Percentiles rank a stretch among this genome's conserved stretches.
These are phyloP conservation scores for Fusarium austroafricanum DNA, from an alignment of 2,329 filamentous ascomycete species.

Conservation along the genomic window DNA sequence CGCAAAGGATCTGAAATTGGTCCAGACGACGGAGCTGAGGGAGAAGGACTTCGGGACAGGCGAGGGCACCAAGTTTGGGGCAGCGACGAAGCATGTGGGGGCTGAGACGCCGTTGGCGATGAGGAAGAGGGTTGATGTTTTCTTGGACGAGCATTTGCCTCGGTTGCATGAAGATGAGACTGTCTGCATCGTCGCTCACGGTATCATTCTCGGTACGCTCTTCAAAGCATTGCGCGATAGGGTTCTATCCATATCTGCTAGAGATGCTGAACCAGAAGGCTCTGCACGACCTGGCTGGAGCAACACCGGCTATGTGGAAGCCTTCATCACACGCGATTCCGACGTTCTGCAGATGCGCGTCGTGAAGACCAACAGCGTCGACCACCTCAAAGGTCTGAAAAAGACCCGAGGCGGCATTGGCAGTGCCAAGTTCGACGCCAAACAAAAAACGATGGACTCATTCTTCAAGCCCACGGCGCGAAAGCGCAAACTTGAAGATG, in stretches of 20 bases:
- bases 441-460: slow-evolving; percentile 78
- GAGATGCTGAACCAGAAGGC: slow-evolving; percentile 20
- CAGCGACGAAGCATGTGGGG: slow-evolving; percentile 55
- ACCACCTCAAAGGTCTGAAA: slow-evolving; percentile 79
- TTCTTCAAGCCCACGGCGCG: slow-evolving; percentile 72
- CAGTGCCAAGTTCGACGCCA: slow-evolving; percentile 78
- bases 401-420: slow-evolving; percentile 87
- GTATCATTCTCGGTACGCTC: slow-evolving; percentile 79
- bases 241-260: slow-evolving; percentile 55
- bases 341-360: slow-evolving; percentile 57
- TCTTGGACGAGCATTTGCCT: slow-evolving; percentile 74
- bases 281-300: slow-evolving; percentile 56
- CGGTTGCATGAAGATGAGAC: slow-evolving; percentile 47
- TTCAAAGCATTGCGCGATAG: slow-evolving; percentile 71
- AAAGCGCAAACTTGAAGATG: slow-evolving; percentile 46
- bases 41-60: slow-evolving; percentile 81
- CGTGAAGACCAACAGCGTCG: slow-evolving; percentile 72
- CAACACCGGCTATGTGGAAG: slow-evolving; percentile 64
- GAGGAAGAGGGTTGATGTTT: slow-evolving; percentile 70
- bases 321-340: slow-evolving; percentile 32
- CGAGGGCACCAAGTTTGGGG: slow-evolving; percentile 72
- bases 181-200: slow-evolving; percentile 76
- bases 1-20: slow-evolving; percentile 30
- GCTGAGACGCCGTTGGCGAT: slow-evolving; percentile 78
- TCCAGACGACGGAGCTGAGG: slow-evolving; percentile 62